A percentile compares a stretch with the other conserved stretches of the same genome.
Conservation (phyloP, 2,329 filamentous ascomycete genomes). For the Xylaria sp. region DNA sequence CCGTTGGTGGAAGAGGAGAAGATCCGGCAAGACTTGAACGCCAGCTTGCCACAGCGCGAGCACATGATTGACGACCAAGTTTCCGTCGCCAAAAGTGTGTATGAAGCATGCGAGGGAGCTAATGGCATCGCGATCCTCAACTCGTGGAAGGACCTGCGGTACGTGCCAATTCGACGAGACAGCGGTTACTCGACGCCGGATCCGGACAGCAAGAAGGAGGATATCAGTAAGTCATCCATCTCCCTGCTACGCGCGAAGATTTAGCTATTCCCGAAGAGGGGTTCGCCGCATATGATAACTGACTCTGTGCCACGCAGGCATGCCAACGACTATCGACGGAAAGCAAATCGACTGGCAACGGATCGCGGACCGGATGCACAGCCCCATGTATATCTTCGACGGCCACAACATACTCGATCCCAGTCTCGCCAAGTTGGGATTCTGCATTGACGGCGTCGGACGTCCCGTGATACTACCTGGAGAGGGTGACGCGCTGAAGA, state of each 20-base stretch:
- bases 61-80: not conserved
- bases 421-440: not conserved
- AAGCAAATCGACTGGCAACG: not conserved
- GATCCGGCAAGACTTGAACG: not conserved
- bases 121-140: not conserved
- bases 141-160: slow-evolving; percentile 2
- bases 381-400: slow-evolving; percentile 1
- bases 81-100: not conserved
- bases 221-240: not conserved
- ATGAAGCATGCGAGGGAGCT: slow-evolving; percentile 2
- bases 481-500: not conserved
- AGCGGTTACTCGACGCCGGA: not conserved
- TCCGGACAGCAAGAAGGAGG: not conserved
- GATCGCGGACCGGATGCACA: not conserved
- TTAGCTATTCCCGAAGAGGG: not conserved
- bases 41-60: slow-evolving; percentile 1
- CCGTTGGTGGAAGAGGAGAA: not conserved
- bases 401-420: not conserved
- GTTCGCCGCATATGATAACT: not conserved
- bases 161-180: not conserved
- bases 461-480: not conserved
- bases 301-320: not conserved
- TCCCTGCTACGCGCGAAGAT: not conserved
- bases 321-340: not conserved
- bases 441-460: not conserved